Base-by-base conservation (phyloP, 2,329 filamentous ascomycete species). In the Aureobasidium zeae region DNA sequence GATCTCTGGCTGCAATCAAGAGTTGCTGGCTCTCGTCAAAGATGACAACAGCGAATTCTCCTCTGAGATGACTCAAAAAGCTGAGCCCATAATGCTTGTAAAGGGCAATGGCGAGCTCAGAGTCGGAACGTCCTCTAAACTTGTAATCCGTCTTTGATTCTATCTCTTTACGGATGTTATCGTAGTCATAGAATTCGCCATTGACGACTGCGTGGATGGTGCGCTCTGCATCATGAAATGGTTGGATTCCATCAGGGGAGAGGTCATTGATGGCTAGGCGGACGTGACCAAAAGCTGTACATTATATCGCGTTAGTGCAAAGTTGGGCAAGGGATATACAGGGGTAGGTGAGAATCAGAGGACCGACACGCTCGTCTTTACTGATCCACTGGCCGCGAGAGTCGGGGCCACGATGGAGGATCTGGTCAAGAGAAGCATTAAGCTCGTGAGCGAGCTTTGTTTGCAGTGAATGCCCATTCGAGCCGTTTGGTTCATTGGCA, bases 111-210 rank as follows among this genome's bases (percentile, higher is more conserved):
- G 74, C 64, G 6, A 76, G 62, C 51, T 77, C 73, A 24, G 67
- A 69, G 50, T 76, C 73, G 31, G 65, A 68, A 20, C 58, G 53
- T 24, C 69, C 62, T 24, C 57, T 55, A 58, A 76, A 76, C 2
- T 52, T 35, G 54, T 72, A 72, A 8, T 55, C 52, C 36, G 59
- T 59, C 2, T 62, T 47, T 12, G 42, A 12, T n/a, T 52, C 45
- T 15, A 68, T 55, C 9, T 63, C 52, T 5, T 50, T 51, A 17
- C 70, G 63, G 10, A 73, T 61, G 9, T 56, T 51, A 36, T 74
- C 69, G 46, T 69, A 63, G 51, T 73, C 70, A 53, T 78, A 78
- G n/a, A 78, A 63, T 54, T 77, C 74, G 20, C 75, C 74, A 46
- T 75, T 77, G 17, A 77, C 70, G n/a, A 77, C 67, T 2, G 72